A percentile compares a stretch with the other conserved stretches of the same genome.
Conservation (phyloP, 257 asterid genomes). For the Lycium ferocissimum region DNA sequence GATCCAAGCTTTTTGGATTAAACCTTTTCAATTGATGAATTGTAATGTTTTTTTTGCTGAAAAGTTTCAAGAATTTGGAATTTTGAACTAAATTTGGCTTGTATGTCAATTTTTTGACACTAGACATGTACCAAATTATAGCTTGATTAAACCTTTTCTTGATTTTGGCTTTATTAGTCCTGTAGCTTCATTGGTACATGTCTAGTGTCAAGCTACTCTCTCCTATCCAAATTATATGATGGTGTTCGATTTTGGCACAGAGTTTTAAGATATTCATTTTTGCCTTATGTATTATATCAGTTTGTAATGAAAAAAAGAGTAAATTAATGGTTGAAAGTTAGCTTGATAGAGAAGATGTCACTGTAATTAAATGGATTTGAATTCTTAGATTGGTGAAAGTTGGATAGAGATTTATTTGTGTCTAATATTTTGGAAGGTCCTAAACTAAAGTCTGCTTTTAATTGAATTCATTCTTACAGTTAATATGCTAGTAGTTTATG, state of each 20-base stretch:
- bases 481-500: slow-evolving; percentile 11
- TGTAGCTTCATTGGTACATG: neutral
- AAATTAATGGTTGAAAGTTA: neutral
- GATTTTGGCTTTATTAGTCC: too few relatives aligned
- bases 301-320: neutral
- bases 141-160: too few relatives aligned
- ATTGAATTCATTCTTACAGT: neutral
- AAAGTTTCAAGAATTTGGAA: too few relatives aligned
- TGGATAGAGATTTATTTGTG: neutral
- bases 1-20: too few relatives aligned
- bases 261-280: neutral
- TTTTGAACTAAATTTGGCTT: too few relatives aligned
- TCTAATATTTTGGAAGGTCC: neutral
- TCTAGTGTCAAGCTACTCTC: slow-evolving; percentile 6
- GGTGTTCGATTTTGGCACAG: slow-evolving; percentile 9
- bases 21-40: too few relatives aligned
- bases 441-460: neutral
- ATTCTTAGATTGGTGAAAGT: neutral
- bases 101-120: too few relatives aligned
- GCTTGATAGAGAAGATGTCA: neutral
- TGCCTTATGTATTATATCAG: slow-evolving; percentile 6
- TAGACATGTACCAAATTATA: too few relatives aligned
- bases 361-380: slow-evolving; percentile 2
- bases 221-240: neutral
- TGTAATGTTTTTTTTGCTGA: too few relatives aligned